Base-by-base conservation (phyloP, 768 basidiomycete genomes). In the Sutorius australiensis region DNA sequence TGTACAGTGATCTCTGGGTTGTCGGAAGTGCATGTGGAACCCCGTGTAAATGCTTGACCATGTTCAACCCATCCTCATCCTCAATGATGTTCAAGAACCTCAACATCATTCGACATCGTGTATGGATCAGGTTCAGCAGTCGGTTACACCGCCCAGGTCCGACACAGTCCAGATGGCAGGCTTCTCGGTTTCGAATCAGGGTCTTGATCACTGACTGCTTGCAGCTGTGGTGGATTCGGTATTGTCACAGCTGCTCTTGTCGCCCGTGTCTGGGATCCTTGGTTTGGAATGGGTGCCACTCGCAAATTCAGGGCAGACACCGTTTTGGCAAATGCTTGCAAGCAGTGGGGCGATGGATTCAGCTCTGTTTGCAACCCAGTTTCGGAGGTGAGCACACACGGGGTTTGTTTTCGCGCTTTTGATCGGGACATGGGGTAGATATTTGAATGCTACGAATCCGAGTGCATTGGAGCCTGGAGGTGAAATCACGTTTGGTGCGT, bases 401-500 rank as follows among this genome's bases (percentile, higher is more conserved):
- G n/a, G n/a, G n/a, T n/a, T n/a, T n/a, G n/a, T n/a, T n/a, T 43
- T 2, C 6, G 34, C 14, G n/a, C 27, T 6, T 9, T 36, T 34
- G 19, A 53, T 41, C 42, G 14, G 11, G 38, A 24, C 27, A 24
- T 16, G 19, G 13, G 5, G 6, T 50, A 82, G 80, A 50, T 79
- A 72, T 60, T 57, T 70, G 91, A 66, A n/a, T n/a, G n/a, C n/a
- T n/a, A n/a, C n/a, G n/a, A n/a, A n/a, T n/a, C n/a, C n/a, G n/a
- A n/a, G n/a, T n/a, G n/a, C n/a, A n/a, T n/a, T n/a, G n/a, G n/a
- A n/a, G n/a, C n/a, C n/a, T n/a, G n/a, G n/a, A n/a, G 91, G 91
- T 5, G 73, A 82, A 1, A 83, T 92, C 62, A 81, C 78, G 0
- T 74, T 91, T 67, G 89, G 89, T 79, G 63, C 36, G 73, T 62